Evolutionary conservation across 2,329 filamentous ascomycete species (phyloP).

Genomic region (Diaporthe velutina): DNA sequence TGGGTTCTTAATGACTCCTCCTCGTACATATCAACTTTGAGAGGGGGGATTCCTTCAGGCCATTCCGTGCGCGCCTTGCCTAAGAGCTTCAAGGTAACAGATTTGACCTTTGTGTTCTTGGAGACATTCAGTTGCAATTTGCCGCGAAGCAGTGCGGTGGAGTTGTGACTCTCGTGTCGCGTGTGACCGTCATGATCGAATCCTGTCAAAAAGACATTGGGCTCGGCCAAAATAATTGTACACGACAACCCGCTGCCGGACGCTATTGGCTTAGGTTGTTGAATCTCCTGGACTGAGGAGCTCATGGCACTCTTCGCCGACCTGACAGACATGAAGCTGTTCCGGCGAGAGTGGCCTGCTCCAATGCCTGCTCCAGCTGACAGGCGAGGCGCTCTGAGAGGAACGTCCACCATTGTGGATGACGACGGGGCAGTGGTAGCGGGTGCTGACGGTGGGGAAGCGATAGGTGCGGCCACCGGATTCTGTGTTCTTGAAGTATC

Average conservation of each 20-base stretch:
- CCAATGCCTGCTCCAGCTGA: constrained; percentile 24
- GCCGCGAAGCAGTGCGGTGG: constrained; percentile 86
- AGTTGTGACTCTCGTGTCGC: constrained; percentile 67
- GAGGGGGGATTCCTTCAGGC: constrained; percentile 94
- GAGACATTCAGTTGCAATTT: constrained; percentile 84
- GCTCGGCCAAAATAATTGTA: constrained; percentile 81
- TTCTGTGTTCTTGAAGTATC: not conserved
- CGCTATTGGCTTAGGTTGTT: constrained; percentile 76
- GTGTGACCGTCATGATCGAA: constrained; percentile 78
- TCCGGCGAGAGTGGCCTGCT: constrained; percentile 52
- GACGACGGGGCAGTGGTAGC: not conserved
- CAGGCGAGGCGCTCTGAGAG: constrained; percentile 26
- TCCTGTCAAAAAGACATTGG: constrained; percentile 83
- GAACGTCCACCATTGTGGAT: constrained; percentile 34
- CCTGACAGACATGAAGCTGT: constrained; percentile 64
- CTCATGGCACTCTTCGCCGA: constrained; percentile 64
- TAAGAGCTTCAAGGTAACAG: constrained; percentile 86
- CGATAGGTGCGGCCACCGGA: not conserved
- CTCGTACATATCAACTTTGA: constrained; percentile 86
- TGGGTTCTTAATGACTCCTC: constrained; percentile 90
- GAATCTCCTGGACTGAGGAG: constrained; percentile 65
- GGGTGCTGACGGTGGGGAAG: not conserved
- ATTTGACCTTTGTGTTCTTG: constrained; percentile 94
- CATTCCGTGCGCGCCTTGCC: constrained; percentile 92
- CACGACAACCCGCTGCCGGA: constrained; percentile 81